A percentile compares a stretch with the other conserved stretches of the same genome.
These are phyloP conservation scores for Gossypium herbaceum DNA, from an alignment of 345 rosid species.

Conservation along the genomic window DNA sequence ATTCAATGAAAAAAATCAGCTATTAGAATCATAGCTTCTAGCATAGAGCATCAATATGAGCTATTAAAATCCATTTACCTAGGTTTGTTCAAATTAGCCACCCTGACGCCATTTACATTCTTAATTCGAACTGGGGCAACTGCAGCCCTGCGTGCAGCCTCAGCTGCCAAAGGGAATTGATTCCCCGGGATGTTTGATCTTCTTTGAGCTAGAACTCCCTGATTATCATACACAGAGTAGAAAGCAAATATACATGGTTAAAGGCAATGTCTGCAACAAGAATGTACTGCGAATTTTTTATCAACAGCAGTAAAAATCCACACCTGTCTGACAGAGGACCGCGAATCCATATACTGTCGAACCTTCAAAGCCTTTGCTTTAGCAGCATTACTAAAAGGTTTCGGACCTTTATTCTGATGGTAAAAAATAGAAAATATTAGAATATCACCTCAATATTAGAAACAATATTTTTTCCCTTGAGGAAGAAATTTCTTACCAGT, in stretches of 20 bases:
- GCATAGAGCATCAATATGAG: neutral
- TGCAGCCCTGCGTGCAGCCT: constrained; percentile 49
- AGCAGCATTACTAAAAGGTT: constrained; percentile 30
- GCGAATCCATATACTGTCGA: constrained; percentile 51
- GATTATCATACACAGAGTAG: constrained; percentile 19
- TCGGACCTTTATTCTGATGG: constrained; percentile 58
- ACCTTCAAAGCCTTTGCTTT: constrained; percentile 44
- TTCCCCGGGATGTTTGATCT: constrained; percentile 63
- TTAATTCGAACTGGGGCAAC: constrained; percentile 45
- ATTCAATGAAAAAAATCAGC: neutral
- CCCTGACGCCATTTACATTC: constrained; percentile 41
- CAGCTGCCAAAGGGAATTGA: constrained; percentile 58
- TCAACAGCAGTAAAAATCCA: neutral
- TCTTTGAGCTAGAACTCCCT: constrained; percentile 78
- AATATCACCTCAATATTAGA: neutral
- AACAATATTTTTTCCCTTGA: neutral
- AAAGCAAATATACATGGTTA: neutral
- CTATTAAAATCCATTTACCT: constrained; percentile 40
- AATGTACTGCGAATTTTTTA: neutral
- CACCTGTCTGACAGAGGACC: constrained; percentile 82
- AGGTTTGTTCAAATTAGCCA: constrained; percentile 41
- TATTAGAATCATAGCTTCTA: constrained; percentile 2
- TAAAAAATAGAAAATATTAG: constrained; percentile 1
- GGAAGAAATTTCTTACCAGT: constrained; percentile 36
- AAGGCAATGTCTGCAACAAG: neutral